phyloP scores from a whole-genome alignment of 2,329 filamentous ascomycete species.

The Fusarium mexicanum region DNA sequence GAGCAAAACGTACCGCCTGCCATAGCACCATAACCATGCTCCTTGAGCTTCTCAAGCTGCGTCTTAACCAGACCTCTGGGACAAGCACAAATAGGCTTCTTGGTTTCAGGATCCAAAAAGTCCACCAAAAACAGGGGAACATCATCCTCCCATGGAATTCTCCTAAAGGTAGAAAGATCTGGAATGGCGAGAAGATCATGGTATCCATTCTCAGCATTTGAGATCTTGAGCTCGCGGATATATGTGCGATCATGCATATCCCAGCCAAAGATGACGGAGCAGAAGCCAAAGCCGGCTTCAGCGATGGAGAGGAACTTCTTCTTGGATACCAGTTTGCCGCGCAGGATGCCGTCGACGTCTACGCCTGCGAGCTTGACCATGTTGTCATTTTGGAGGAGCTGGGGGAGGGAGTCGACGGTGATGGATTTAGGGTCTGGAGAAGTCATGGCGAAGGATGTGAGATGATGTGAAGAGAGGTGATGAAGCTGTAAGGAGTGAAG shows the following conservation, averaged over 20 bases:
- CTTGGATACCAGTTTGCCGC: conserved; percentile 92
- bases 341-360: conserved; percentile 86
- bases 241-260: conserved; percentile 97
- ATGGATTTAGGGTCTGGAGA: conserved; percentile 47
- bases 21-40: conserved; percentile 81
- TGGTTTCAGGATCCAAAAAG: conserved; percentile 84
- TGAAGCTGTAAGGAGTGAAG: background rate
- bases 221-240: conserved; percentile 83
- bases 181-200: conserved; percentile 84
- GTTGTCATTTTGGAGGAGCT: conserved; percentile 74
- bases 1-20: conserved; percentile 75
- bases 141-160: conserved; percentile 91
- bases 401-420: conserved; percentile 71
- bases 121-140: conserved; percentile 86
- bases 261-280: conserved; percentile 94
- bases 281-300: conserved; percentile 88
- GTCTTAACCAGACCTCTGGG: conserved; percentile 79
- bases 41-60: conserved; percentile 72
- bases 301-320: conserved; percentile 89
- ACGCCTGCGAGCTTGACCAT: conserved; percentile 89
- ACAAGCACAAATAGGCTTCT: conserved; percentile 77
- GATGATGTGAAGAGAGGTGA: background rate
- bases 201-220: conserved; percentile 91
- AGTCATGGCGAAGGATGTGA: conserved; percentile 38
- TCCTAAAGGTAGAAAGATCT: conserved; percentile 79